Base-by-base conservation (phyloP, 2,329 filamentous ascomycete genomes). In the Microdochium nivale region DNA sequence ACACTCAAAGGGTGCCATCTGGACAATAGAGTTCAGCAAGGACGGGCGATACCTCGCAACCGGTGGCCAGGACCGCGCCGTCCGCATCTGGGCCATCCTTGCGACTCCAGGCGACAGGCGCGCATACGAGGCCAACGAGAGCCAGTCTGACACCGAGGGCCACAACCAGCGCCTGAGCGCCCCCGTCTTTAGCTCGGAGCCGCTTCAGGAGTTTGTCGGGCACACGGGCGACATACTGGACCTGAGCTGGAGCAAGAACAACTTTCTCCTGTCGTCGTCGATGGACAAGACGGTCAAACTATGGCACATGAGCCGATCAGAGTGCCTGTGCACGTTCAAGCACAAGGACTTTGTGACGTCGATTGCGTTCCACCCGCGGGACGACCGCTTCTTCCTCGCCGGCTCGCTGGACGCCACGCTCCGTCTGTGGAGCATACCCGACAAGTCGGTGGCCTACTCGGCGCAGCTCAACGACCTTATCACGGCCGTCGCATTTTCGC, bases 191-290 rank as follows among this genome's bases (percentile, higher is more conserved):
- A 83, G 84, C 56, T 81, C 81, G 49, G 87, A 88, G 61, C 88
- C 91, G 0, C 67, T 88, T 10, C 80, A 85, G 51, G 87, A 96
- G 62, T 96, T 94, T 57, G 72, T 79, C 51, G 91, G 90, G 3
- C 94, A 99, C 64, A 86, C 82, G 0, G 85, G 87, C 16, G 91
- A 95, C 59, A 83, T 99, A 5, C 72, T 99, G 57, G 92, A 96
- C 64, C 68, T 99, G 54, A 95, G 89, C 66, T 99, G 94, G 94
- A 97, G 92, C 73, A 99, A 97, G 76, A 99, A 99, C 69, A 96
- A 95, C 66, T 99, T 99, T 60, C 70, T 99, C 25, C 76, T 99
- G 16, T 96, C 92, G 3, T 95, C 91, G 0, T 96, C 91, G 0
- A 96, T 97, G 90, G 94, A 99, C 66, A 96, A 96, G 73, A 96